These are phyloP conservation scores for Termitomyces sp. DNA, from an alignment of 768 basidiomycete genomes.

Conservation along the genomic window DNA sequence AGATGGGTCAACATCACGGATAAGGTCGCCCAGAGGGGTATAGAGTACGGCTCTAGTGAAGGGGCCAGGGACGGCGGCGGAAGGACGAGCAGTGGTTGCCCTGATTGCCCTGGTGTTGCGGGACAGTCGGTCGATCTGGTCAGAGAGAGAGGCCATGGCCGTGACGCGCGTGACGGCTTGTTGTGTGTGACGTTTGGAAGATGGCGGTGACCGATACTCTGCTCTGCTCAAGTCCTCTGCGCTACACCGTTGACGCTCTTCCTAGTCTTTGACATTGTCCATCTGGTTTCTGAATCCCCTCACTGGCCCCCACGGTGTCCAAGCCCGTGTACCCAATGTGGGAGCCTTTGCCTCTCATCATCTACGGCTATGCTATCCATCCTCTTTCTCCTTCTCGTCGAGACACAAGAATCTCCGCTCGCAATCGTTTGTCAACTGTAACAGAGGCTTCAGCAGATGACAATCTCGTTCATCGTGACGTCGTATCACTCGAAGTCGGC, in stretches of 20 bases:
- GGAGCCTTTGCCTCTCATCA: slow-evolving; percentile 56
- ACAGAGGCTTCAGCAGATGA: slow-evolving; percentile 64
- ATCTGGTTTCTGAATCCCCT: neutral
- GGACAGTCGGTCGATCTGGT: slow-evolving; percentile 64
- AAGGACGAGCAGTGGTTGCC: slow-evolving; percentile 31
- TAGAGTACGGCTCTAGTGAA: slow-evolving; percentile 66
- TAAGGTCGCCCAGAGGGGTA: slow-evolving; percentile 64
- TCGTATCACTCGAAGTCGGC: slow-evolving; percentile 87
- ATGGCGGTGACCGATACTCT: neutral
- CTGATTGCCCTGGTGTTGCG: slow-evolving; percentile 48
- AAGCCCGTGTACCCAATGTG: slow-evolving; percentile 29
- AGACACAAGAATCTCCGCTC: slow-evolving; percentile 57
- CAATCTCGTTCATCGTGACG: slow-evolving; percentile 60
- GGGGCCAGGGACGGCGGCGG: slow-evolving; percentile 29
- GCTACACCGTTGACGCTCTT: neutral
- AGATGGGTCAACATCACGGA: slow-evolving; percentile 73
- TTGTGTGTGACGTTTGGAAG: neutral
- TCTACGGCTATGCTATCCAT: slow-evolving; percentile 91
- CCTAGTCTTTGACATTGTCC: neutral
- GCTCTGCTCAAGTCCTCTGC: neutral
- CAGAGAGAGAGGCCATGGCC: slow-evolving; percentile 51
- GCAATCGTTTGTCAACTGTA: slow-evolving; percentile 55
- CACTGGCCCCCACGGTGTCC: neutral
- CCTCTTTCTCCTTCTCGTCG: slow-evolving; percentile 74
- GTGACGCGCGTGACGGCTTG: neutral